phyloP scores from a whole-genome alignment of 176 grass and related monocot species.

The Panicum miliaceum region DNA sequence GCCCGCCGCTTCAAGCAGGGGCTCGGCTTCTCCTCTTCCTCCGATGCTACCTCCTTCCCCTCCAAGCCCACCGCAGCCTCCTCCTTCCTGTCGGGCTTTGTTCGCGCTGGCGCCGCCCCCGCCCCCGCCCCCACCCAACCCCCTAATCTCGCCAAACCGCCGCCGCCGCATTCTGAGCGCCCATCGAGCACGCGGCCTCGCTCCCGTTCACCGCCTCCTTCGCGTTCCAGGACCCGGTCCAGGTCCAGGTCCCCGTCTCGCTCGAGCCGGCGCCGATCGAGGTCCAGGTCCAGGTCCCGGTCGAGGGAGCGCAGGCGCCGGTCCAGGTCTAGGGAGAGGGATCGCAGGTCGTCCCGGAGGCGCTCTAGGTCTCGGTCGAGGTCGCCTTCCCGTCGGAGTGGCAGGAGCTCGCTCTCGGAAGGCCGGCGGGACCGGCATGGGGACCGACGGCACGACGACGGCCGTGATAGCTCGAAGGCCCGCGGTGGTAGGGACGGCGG shows the following conservation, averaged over 20 bases:
- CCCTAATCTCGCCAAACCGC: background rate
- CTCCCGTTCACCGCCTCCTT: conserved; percentile 15
- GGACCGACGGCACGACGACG: conserved; percentile 29
- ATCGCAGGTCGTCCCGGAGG: conserved; percentile 30
- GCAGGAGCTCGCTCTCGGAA: conserved; percentile 41
- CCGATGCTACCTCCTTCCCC: conserved; percentile 32
- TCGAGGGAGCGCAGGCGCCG: conserved; percentile 51
- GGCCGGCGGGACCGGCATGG: conserved; percentile 45
- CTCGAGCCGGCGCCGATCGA: conserved; percentile 48
- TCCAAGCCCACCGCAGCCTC: conserved; percentile 48
- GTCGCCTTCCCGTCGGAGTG: conserved; percentile 41
- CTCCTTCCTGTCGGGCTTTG: conserved; percentile 78
- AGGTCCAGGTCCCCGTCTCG: conserved; percentile 47
- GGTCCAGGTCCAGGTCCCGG: conserved; percentile 53
- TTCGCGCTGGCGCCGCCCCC: conserved; percentile 57
- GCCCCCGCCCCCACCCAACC: conserved; percentile 24
- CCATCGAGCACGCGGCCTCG: background rate
- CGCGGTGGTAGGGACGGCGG: conserved; percentile 31
- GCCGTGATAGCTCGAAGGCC: conserved; percentile 53
- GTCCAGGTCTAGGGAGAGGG: conserved; percentile 41
- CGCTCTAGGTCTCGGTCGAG: conserved; percentile 36
- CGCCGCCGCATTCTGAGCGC: background rate
- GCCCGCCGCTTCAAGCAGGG: conserved; percentile 94
- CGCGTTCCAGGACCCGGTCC: background rate
- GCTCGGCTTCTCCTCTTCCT: conserved; percentile 78